These are phyloP conservation scores for Cordyceps pruinosa DNA, from an alignment of 2,329 filamentous ascomycete genomes.

Conservation along the genomic window DNA sequence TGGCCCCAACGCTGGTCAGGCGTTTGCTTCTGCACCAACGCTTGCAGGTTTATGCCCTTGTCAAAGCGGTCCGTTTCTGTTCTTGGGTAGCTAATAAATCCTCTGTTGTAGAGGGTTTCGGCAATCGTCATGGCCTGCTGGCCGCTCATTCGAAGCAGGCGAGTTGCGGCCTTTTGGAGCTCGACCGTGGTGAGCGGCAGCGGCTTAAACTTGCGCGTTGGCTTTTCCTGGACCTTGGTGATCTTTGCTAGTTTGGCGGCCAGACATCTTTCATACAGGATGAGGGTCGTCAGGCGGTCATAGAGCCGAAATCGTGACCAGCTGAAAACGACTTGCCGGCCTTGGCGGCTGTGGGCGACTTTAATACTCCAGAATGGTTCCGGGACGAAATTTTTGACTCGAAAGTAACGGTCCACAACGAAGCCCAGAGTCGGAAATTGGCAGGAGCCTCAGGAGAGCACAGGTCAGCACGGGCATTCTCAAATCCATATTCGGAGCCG, in stretches of 20 bases:
- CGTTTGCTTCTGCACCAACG: conserved; percentile 76
- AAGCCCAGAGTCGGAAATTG: conserved; percentile 97
- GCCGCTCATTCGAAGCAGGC: conserved; percentile 83
- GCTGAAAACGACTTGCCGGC: conserved; percentile 72
- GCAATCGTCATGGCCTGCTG: conserved; percentile 84
- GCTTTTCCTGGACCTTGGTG: conserved; percentile 79
- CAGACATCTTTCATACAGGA: conserved; percentile 83
- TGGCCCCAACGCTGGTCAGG: conserved; percentile 69
- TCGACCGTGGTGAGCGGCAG: conserved; percentile 92
- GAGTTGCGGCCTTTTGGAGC: conserved; percentile 89
- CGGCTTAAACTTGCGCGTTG: conserved; percentile 89
- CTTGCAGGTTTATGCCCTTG: conserved; percentile 74
- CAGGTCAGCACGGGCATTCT: conserved; percentile 7
- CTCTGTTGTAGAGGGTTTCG: conserved; percentile 83
- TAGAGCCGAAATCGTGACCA: conserved; percentile 83
- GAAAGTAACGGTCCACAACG: conserved; percentile 91
- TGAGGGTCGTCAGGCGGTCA: conserved; percentile 71
- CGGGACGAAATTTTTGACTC: conserved; percentile 87
- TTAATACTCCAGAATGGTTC: conserved; percentile 93
- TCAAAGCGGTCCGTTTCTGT: conserved; percentile 98
- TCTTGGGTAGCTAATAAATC: conserved; percentile 94
- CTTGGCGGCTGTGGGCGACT: conserved; percentile 69
- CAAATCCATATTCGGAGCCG: neutral
- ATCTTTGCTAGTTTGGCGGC: conserved; percentile 70
- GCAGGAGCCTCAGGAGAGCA: conserved; percentile 59